Percentiles rank a stretch among this genome's conserved stretches.
Evolutionary conservation across 768 basidiomycete species (phyloP).

Genomic region (Boletus insuetus): DNA sequence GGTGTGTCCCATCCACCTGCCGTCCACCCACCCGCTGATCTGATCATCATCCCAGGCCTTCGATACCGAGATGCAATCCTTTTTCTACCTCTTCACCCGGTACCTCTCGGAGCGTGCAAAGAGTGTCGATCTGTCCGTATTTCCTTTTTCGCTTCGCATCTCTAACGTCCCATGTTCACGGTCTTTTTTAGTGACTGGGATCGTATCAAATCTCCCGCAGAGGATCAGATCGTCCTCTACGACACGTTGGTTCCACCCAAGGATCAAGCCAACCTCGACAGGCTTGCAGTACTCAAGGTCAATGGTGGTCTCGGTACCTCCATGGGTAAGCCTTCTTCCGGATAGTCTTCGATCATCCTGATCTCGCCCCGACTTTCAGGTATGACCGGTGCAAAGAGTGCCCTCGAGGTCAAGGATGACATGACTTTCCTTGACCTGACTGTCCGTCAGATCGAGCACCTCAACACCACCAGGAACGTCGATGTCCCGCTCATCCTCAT

Average conservation of each 20-base stretch:
- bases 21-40: slow-evolving; percentile 15
- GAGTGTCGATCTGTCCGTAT: slow-evolving; percentile 64
- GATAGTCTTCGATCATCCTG: background rate
- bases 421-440: slow-evolving; percentile 68
- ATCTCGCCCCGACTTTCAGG: slow-evolving; percentile 27
- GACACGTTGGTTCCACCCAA: slow-evolving; percentile 43
- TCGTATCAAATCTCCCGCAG: slow-evolving; percentile 58
- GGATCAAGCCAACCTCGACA: slow-evolving; percentile 54
- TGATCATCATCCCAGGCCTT: slow-evolving; percentile 48
- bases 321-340: slow-evolving; percentile 39
- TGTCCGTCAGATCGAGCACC: slow-evolving; percentile 66
- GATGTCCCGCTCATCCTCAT: slow-evolving; percentile 79
- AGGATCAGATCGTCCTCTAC: slow-evolving; percentile 64
- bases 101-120: slow-evolving; percentile 70
- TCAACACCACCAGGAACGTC: slow-evolving; percentile 57
- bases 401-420: slow-evolving; percentile 73
- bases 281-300: slow-evolving; percentile 75
- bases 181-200: slow-evolving; percentile 33
- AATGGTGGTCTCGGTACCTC: slow-evolving; percentile 75
- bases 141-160: slow-evolving; percentile 11
- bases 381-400: slow-evolving; percentile 64
- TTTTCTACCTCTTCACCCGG: slow-evolving; percentile 80
- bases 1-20: slow-evolving; percentile 41
- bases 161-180: slow-evolving; percentile 1
- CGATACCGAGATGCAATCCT: slow-evolving; percentile 80